phyloP scores from a whole-genome alignment of 495 filamentous ascomycete genomes.

The Penicillium lagena region DNA sequence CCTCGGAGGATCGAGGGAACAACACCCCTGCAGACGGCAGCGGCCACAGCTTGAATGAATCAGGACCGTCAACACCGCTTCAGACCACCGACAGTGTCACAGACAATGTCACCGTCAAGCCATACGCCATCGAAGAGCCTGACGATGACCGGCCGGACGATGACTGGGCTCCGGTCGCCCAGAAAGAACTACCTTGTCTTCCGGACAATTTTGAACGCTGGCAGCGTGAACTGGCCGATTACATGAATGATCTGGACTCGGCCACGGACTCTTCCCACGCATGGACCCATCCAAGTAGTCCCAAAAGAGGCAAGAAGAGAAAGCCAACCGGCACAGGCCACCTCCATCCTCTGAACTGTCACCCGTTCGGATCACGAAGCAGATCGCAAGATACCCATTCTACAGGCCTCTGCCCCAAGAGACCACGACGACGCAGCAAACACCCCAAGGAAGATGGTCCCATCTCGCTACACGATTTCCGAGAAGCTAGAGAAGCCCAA shows the following conservation, averaged over 20 bases:
- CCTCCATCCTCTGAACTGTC: background rate
- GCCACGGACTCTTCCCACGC: background rate
- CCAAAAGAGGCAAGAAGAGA: constrained; percentile 31
- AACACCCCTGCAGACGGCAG: constrained; percentile 4
- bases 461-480: constrained; percentile 1
- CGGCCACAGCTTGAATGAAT: constrained; percentile 9
- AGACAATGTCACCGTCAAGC: constrained; percentile 17
- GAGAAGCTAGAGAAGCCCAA: constrained; percentile 11
- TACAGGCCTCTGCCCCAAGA: constrained; percentile 17
- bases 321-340: constrained; percentile 16
- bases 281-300: background rate
- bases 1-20: background rate
- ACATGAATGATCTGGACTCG: constrained; percentile 23
- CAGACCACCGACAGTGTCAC: background rate
- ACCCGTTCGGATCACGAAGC: background rate
- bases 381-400: constrained; percentile 4
- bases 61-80: constrained; percentile 9
- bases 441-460: background rate
- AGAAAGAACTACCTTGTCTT: constrained; percentile 4
- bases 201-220: constrained; percentile 18
- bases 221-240: constrained; percentile 30
- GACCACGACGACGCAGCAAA: constrained; percentile 19
- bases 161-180: background rate
- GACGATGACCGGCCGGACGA: constrained; percentile 21
- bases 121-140: constrained; percentile 41